Evolutionary conservation across 1,284 basidiomycete species (phyloP).

Genomic region (Leccinum cinnamomeum): DNA sequence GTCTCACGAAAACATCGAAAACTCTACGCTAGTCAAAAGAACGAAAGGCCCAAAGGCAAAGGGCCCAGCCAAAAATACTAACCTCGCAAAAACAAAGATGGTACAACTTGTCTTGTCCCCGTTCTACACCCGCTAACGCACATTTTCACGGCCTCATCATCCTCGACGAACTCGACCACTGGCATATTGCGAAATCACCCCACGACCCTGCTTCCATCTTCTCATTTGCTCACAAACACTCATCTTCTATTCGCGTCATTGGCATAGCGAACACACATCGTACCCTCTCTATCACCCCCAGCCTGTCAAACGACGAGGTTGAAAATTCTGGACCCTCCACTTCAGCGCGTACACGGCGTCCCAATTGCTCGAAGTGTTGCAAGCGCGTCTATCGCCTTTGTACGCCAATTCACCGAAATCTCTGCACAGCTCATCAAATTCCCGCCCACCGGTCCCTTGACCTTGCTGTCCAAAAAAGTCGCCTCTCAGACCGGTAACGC

Average conservation of each 20-base stretch:
- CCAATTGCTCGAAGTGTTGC: no score
- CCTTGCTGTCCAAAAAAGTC: constrained; percentile 72
- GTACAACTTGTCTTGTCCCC: constrained; percentile 17
- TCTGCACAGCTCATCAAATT: constrained; percentile 39
- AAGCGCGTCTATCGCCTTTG: no score
- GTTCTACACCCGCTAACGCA: constrained; percentile 1
- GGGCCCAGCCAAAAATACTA: no score
- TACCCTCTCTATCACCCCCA: constrained; percentile 57
- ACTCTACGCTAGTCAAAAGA: no score
- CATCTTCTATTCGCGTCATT: constrained; percentile 54
- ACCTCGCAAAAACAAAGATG: no score
- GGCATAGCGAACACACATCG: constrained; percentile 79
- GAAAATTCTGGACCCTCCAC: constrained; percentile 61
- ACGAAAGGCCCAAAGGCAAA: no score
- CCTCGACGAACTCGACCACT: constrained; percentile 70
- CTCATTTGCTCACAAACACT: constrained; percentile 52
- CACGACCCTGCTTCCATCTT: constrained; percentile 61
- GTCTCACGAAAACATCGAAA: no score
- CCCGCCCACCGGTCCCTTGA: constrained; percentile 60
- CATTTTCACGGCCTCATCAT: constrained; percentile 56
- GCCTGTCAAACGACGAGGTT: constrained; percentile 21
- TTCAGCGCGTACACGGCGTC: constrained; percentile 62
- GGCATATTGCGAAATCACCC: constrained; percentile 59
- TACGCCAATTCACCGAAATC: no score
- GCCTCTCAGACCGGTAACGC: constrained; percentile 79